Evolutionary conservation across 1,284 basidiomycete genomes (phyloP), one percentile per base, ranked within the genome.

Genomic region (Puccinia polysora): DNA sequence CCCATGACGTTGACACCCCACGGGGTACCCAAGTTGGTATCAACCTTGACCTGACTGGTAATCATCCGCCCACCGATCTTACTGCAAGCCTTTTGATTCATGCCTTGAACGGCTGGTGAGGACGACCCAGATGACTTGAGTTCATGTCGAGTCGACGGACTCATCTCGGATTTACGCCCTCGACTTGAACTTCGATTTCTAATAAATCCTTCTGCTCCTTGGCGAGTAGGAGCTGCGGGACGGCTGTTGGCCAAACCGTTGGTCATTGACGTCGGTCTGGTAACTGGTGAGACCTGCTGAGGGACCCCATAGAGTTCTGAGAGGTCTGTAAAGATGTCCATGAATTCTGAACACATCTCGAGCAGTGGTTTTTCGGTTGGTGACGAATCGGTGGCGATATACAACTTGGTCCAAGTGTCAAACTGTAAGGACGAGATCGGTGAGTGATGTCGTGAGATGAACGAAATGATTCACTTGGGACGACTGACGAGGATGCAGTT

Each of bases 341-440:
- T 84, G 77, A 95, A 97, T 77, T 97, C 93, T 76, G 88, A 91
- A 76, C 91, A 93, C 23, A 94, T 83, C 75, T 89, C 89, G 76
- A 92, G 89, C 1, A 90, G 92, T 0, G 88, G 87, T 67, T 88
- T 85, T 79, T 97, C 94, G 32, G 96, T 90, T 0, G 95, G 91
- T 0, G 90, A 91, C 20, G 89, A 87, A 78, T 98, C 95, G 5
- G 93, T 92, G 0, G 92, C 92, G 23, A 97, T 84, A 77, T 93
- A 95, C 38, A 97, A 83, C 65, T 91, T 85, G 20, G 91, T 91
- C 4, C 85, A 85, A 3, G 87, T 86, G 79, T 98, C 95, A 77
- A 97, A 97, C 12, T 97, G 81, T 79, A 94, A 97, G 0, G 90
- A 89, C 80, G 96, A 97, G 18, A 49, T 52, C 3, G 0, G 25